Base-by-base conservation (phyloP, 441 rosid species). In the Adansonia rubrostipa region DNA sequence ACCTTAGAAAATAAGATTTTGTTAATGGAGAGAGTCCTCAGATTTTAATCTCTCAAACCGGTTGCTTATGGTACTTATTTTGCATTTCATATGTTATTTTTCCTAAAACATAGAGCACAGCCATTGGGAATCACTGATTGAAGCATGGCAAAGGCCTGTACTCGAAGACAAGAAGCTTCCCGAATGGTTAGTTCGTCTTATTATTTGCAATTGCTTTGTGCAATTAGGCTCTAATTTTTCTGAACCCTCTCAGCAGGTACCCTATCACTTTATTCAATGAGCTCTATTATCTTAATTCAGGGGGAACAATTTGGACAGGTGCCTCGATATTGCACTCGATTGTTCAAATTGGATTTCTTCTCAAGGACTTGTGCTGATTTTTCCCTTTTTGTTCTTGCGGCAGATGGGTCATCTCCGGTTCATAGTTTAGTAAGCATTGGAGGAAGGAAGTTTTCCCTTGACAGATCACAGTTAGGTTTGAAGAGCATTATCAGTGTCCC, bases 271-370 rank as follows among this genome's bases (percentile, higher is more conserved):
- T 94, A 47, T 96, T 96, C 77, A 96, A 96, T 75, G 99, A 96
- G 86, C 97, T 96, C 71, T 96, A 94, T 85, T 96, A 87, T 86
- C 94, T 96, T 53, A 96, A 92, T 81, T 80, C 99, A 0, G 98
- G 99, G 22, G 93, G 98, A 9, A 92, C 98, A n/a, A 73, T 96
- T 74, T 96, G 99, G 98, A 96, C 98, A 74, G 98, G 98, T 92
- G 80, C 36, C 42, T 72, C 74, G 10, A 63, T 14, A 75, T 77
- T 57, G 7, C 44, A 44, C 57, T 81, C 15, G 10, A 47, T 48
- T 19, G n/a, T 8, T 64, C 57, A 63, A 44, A 50, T 62, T 24
- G 2, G 28, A 61, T 74, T 67, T 45, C 28, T 44, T 73, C 7
- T 33, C 20, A 7, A 45, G 20, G 24, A 19, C 36, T 53, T 11